Evolutionary conservation across 164 flowering plant genomes (phyloP).

Genomic region (Liriodendron chinense): DNA sequence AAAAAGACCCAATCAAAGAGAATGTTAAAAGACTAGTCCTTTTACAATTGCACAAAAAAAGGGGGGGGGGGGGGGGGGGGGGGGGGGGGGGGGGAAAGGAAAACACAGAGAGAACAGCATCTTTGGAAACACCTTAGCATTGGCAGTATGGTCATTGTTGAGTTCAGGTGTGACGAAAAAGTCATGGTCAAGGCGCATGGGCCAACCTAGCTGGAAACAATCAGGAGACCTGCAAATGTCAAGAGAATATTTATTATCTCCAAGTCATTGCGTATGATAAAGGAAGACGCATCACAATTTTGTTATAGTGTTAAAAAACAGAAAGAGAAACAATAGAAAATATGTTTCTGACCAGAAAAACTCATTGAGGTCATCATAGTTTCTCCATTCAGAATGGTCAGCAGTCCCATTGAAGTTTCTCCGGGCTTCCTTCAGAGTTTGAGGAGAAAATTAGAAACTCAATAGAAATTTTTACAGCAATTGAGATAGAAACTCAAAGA

Average conservation of each 20-base stretch:
- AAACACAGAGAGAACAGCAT: background rate
- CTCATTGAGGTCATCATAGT: conserved; percentile 95
- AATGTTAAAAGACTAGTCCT: background rate
- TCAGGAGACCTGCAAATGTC: conserved; percentile 49
- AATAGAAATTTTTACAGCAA: background rate
- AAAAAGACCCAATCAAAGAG: too few relatives aligned
- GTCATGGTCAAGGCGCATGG: conserved; percentile 47
- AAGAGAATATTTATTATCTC: conserved; percentile 8
- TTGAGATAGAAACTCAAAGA: background rate
- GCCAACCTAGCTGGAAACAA: conserved; percentile 77
- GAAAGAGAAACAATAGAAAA: background rate
- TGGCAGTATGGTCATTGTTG: conserved; percentile 15
- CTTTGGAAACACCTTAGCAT: conserved; percentile 12
- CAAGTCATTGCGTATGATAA: background rate
- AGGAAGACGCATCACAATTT: background rate
- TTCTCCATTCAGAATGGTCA: conserved; percentile 92
- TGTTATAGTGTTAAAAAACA: background rate
- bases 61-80: too few relatives aligned
- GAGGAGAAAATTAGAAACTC: conserved; percentile 21
- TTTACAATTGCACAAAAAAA: too few relatives aligned
- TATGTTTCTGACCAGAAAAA: conserved; percentile 68
- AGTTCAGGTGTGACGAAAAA: conserved; percentile 41
- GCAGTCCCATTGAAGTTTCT: conserved; percentile 71
- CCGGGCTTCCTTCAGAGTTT: conserved; percentile 66
- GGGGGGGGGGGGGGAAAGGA: too few relatives aligned